Evolutionary conservation across 495 filamentous ascomycete species (phyloP).

Genomic region (Astrothelium subdiscretum): DNA sequence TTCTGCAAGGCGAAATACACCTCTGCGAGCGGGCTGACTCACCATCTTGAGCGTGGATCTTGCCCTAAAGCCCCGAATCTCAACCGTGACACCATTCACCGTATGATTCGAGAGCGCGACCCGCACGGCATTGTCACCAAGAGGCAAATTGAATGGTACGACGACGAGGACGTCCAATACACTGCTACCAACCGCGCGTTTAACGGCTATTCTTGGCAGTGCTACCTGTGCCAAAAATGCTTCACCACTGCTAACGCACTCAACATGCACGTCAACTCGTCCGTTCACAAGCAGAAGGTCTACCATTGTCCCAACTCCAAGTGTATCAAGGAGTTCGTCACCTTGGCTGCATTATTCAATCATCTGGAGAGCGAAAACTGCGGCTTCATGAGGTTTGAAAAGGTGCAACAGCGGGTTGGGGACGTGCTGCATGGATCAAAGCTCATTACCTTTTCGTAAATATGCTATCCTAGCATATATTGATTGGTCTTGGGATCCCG

Average conservation of each 20-base stretch:
- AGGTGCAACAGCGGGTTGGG: conserved; percentile 27
- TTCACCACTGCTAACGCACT: conserved; percentile 21
- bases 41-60: conserved; percentile 36
- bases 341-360: conserved; percentile 39
- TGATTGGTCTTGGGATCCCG: no score
- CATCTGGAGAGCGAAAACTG: conserved; percentile 47
- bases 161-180: conserved; percentile 17
- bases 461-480: no score
- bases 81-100: conserved; percentile 37
- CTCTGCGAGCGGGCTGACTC: conserved; percentile 32
- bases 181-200: conserved; percentile 21
- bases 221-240: conserved; percentile 34
- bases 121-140: conserved; percentile 33
- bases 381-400: conserved; percentile 36
- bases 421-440: background rate
- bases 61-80: conserved; percentile 27
- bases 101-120: conserved; percentile 38
- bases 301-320: conserved; percentile 42
- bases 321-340: conserved; percentile 37
- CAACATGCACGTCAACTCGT: conserved; percentile 19
- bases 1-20: conserved; percentile 34
- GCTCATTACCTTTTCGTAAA: conserved; percentile 7
- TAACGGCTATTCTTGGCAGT: conserved; percentile 34
- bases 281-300: conserved; percentile 32
- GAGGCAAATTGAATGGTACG: conserved; percentile 29